These are phyloP conservation scores for Lanmaoa pseudosensibilis DNA, from an alignment of 768 basidiomycete genomes.

Conservation along the genomic window DNA sequence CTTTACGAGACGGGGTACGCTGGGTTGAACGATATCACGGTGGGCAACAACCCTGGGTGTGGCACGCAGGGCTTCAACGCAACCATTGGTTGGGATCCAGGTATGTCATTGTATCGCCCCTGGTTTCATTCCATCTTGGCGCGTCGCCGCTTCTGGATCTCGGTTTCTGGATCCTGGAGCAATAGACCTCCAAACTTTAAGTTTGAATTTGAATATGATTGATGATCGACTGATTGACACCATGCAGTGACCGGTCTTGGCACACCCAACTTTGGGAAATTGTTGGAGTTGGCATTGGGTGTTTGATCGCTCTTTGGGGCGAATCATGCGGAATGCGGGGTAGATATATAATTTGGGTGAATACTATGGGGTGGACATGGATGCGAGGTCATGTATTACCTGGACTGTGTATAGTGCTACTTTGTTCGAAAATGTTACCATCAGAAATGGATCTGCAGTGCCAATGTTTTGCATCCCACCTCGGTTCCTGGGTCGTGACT, in stretches of 20 bases:
- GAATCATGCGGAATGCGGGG: not conserved
- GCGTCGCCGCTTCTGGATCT: too few relatives aligned
- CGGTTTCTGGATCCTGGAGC: not conserved
- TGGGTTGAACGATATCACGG: conserved; percentile 56
- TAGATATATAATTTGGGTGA: too few relatives aligned
- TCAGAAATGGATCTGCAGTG: too few relatives aligned
- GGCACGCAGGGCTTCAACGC: conserved; percentile 66
- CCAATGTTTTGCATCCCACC: too few relatives aligned
- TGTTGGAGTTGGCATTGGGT: conserved; percentile 40
- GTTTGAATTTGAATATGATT: too few relatives aligned
- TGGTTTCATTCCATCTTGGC: not conserved
- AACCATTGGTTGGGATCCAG: conserved; percentile 58
- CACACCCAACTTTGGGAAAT: conserved; percentile 50
- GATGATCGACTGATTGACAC: not conserved
- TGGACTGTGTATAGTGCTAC: too few relatives aligned
- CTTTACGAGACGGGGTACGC: conserved; percentile 42
- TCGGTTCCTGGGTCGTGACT: too few relatives aligned
- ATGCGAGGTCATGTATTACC: too few relatives aligned
- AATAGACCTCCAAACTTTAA: not conserved
- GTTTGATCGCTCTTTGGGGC: not conserved
- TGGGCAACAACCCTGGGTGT: conserved; percentile 58
- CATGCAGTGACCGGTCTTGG: conserved; percentile 53
- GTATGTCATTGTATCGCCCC: conserved; percentile 31
- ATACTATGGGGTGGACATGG: too few relatives aligned
- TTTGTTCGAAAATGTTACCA: too few relatives aligned